Evolutionary conservation across 306 rosid genomes (phyloP).

Genomic region (Fragaria ananassa): DNA sequence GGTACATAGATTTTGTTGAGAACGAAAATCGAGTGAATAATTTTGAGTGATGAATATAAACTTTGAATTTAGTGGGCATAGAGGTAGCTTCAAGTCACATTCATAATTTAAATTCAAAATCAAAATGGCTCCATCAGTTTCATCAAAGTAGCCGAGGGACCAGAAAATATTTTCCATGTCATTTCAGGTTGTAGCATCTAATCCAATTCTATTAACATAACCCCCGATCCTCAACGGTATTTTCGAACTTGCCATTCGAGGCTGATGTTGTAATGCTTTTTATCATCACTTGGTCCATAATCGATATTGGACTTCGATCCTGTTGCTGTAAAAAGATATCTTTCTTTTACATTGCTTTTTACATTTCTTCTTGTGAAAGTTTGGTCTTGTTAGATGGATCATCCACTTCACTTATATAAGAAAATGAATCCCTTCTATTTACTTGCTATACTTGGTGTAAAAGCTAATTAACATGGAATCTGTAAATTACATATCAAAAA

Average conservation of each 20-base stretch:
- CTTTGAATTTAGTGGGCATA: neutral
- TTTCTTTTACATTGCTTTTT: neutral
- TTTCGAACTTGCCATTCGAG: neutral
- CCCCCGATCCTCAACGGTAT: conserved; percentile 3
- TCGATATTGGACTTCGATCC: no score
- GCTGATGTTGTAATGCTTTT: neutral
- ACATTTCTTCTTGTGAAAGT: neutral
- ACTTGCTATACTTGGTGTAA: conserved; percentile 2
- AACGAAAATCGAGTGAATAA: neutral
- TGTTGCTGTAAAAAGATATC: no score
- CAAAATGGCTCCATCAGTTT: conserved; percentile 11
- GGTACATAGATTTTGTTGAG: neutral
- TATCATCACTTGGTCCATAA: neutral
- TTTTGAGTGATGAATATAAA: neutral
- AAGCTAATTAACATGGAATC: neutral
- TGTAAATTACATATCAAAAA: neutral
- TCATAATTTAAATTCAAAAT: conserved; percentile 11
- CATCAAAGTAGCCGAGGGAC: conserved; percentile 6
- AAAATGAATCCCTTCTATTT: neutral
- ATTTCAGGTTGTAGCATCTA: neutral
- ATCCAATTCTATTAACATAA: neutral
- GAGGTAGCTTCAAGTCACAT: neutral
- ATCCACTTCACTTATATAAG: neutral
- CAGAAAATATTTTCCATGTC: neutral
- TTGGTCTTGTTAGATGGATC: neutral